phyloP scores from a whole-genome alignment of 768 basidiomycete species.

The Coprinopsis strossmayeri region DNA sequence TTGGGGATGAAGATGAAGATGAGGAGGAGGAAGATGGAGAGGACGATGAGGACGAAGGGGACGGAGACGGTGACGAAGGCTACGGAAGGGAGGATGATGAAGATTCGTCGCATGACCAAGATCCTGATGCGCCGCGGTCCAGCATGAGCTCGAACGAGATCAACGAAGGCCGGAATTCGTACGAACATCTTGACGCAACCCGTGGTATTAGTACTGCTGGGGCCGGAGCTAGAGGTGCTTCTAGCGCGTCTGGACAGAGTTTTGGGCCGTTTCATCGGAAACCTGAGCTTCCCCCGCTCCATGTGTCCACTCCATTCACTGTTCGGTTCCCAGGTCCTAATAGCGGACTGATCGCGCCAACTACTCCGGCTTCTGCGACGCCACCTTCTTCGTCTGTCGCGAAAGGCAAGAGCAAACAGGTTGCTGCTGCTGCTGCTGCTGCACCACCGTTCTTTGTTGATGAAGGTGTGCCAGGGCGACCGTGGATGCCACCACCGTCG shows the following conservation, averaged over 20 bases:
- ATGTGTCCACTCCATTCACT: neutral
- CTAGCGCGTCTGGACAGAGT: neutral
- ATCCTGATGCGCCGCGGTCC: slow-evolving; percentile 16
- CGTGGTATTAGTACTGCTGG: too few species aligned
- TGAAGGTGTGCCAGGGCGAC: too few species aligned
- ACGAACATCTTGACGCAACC: too few species aligned
- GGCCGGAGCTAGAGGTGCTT: too few species aligned
- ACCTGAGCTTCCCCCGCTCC: neutral
- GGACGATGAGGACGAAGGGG: slow-evolving; percentile 1
- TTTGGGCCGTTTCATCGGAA: neutral
- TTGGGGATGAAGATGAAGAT: slow-evolving; percentile 32
- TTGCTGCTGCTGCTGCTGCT: neutral
- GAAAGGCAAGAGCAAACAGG: slow-evolving; percentile 8
- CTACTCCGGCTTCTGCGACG: neutral
- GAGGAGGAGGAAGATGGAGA: slow-evolving; percentile 25
- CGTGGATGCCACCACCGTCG: too few species aligned
- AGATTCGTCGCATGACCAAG: neutral
- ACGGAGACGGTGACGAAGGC: slow-evolving; percentile 16
- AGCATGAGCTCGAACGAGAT: slow-evolving; percentile 11
- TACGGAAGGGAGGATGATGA: too few species aligned
- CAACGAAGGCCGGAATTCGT: slow-evolving; percentile 2
- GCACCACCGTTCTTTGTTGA: neutral
- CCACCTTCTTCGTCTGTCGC: neutral
- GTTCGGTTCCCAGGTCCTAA: neutral
- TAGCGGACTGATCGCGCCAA: neutral